These are phyloP conservation scores for Ceratobasidium sp. DNA, from an alignment of 1,284 basidiomycete species.

Conservation along the genomic window DNA sequence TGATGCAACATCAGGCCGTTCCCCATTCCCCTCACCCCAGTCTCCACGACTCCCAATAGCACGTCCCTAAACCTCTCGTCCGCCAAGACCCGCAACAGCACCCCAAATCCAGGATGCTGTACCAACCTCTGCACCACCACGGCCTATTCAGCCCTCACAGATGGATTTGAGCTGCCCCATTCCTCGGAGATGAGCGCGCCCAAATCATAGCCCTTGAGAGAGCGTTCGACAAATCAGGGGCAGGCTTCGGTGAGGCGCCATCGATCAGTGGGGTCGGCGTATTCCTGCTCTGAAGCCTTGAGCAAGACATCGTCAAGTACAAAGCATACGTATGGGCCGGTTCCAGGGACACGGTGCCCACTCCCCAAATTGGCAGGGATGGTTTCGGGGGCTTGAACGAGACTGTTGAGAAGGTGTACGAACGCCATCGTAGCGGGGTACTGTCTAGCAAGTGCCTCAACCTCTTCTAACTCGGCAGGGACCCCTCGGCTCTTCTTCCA, in stretches of 20 bases:
- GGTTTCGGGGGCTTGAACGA: constrained; percentile 82
- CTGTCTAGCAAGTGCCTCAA: constrained; percentile 79
- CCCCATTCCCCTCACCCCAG: constrained; percentile 81
- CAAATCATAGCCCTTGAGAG: constrained; percentile 83
- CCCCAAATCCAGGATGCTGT: constrained; percentile 86
- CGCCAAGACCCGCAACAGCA: constrained; percentile 83
- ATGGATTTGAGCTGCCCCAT: constrained; percentile 27
- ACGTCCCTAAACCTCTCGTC: constrained; percentile 71
- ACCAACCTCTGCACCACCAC: constrained; percentile 44
- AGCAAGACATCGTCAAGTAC: constrained; percentile 89
- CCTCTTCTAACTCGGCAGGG: constrained; percentile 76
- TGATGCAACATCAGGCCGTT: constrained; percentile 50
- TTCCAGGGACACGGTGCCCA: constrained; percentile 78
- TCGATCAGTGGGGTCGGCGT: constrained; percentile 75
- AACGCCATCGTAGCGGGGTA: constrained; percentile 93
- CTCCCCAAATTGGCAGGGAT: constrained; percentile 81
- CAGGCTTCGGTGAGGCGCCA: constrained; percentile 90
- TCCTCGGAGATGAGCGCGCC: constrained; percentile 54
- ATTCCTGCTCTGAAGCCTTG: constrained; percentile 68
- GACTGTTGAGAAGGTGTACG: constrained; percentile 80
- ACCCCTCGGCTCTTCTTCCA: constrained; percentile 49
- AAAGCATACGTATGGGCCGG: constrained; percentile 82
- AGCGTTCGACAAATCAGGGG: constrained; percentile 86
- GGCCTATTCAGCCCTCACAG: constrained; percentile 19
- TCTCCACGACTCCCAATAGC: constrained; percentile 78